Percentiles rank a stretch among this genome's conserved stretches.
phyloP scores from a whole-genome alignment of 306 rosid species.

The Aeschynomene evenia region DNA sequence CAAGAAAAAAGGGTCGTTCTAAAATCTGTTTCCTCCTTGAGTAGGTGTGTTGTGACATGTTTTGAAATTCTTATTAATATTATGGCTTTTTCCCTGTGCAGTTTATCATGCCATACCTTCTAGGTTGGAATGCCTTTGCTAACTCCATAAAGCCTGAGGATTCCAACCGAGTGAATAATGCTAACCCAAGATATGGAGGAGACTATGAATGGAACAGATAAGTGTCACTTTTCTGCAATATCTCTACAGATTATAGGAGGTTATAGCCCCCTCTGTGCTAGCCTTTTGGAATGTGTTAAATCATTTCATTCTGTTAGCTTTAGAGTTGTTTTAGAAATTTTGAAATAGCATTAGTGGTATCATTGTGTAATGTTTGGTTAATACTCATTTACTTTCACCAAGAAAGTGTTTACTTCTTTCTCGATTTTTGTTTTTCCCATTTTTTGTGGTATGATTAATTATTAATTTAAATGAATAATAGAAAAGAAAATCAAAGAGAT shows the following conservation, averaged over 20 bases:
- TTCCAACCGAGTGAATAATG: conserved; percentile 38
- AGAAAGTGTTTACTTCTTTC: no score
- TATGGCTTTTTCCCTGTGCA: conserved; percentile 37
- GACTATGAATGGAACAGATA: conserved; percentile 67
- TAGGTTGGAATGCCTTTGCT: conserved; percentile 86
- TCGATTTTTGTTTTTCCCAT: no score
- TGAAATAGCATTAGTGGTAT: conserved; percentile 4
- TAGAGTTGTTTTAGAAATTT: conserved; percentile 14
- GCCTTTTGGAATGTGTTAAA: conserved; percentile 15
- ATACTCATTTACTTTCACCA: no score
- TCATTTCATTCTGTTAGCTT: conserved; percentile 16
- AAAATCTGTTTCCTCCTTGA: neutral
- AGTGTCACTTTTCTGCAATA: neutral
- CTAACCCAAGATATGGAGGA: conserved; percentile 52
- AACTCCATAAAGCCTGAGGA: conserved; percentile 57
- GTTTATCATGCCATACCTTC: conserved; percentile 74
- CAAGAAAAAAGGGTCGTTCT: neutral
- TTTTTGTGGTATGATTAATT: no score
- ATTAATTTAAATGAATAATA: no score
- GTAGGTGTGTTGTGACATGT: no score
- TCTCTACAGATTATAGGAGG: neutral
- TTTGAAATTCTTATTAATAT: conserved; percentile 12
- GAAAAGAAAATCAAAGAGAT: no score
- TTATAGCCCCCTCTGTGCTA: neutral
- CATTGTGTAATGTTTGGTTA: neutral